Base-by-base conservation (phyloP, 177 flowering plant species). In the Vitis hybrid region DNA sequence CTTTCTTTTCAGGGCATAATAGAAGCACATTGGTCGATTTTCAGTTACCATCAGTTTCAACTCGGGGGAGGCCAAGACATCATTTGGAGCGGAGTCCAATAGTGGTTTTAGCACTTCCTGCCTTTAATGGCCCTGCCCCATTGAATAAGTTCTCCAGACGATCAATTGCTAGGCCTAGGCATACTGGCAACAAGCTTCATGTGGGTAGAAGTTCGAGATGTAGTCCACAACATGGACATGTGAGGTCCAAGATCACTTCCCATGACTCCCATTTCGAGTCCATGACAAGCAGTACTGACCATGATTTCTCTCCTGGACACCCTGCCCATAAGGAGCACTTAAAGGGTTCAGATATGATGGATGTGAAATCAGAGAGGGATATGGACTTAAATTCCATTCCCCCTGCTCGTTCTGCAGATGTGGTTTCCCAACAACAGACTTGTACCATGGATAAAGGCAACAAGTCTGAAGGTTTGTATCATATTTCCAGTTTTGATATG, bases 21-120 rank as follows among this genome's bases (percentile, higher is more conserved):
- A 74, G 71, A 61, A 67, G 65, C 60, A 35, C 46, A 5, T 35
- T 24, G 8, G 52, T 30, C 40, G 60, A 55, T 64, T 27, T 62
- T 46, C 52, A 32, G 52, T 17, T 59, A 5, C 56, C 64, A 24
- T 32, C 68, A 21, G 40, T 56, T 60, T 56, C 60, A 57, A 52
- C 72, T 35, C 6, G 27, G 59, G 64, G 55, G 40, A 74, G 67
- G 7, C 56, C 60, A 56, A 24, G 8, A 2, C 14, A 18, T 17
- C 71, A 72, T 11, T 14, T 68, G 19, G 56, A 13, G 58, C 65
- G 69, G 60, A 63, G 32, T 60, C 77, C 74, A n/a, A 58, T 73
- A 19, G 77, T 68, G 18, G 73, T 77, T 75, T 79, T 75, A 75
- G 82, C 85, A 51, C 82, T 82, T 70, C 82, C 82, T 2, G 79